phyloP scores from a whole-genome alignment of 2,329 filamentous ascomycete genomes.

The Colletotrichum lindemuthianum region DNA sequence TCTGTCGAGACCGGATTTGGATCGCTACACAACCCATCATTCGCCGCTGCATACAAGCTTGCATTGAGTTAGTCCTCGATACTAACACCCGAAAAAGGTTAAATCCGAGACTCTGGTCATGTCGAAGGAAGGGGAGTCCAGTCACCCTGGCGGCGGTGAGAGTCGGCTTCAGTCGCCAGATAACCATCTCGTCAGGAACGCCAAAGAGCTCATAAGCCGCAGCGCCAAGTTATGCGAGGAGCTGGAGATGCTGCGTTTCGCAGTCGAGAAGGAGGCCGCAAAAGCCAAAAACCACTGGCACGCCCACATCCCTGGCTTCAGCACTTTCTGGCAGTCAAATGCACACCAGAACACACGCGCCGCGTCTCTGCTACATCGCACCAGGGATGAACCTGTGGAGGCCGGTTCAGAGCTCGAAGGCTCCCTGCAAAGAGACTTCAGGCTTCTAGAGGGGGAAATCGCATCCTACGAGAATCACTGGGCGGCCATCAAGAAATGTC shows the following conservation, averaged over 20 bases:
- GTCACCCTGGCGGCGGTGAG: too few relatives aligned
- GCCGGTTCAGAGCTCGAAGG: conserved; percentile 17
- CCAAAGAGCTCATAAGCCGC: conserved; percentile 12
- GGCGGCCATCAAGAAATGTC: conserved; percentile 27
- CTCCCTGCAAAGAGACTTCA: conserved; percentile 11
- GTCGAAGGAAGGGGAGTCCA: too few relatives aligned
- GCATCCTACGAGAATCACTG: conserved; percentile 28
- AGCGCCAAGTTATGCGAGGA: conserved; percentile 15
- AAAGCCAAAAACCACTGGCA: conserved; percentile 31
- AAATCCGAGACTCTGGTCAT: too few relatives aligned
- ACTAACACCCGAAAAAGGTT: too few relatives aligned
- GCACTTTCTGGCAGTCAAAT: conserved; percentile 27
- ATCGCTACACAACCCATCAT: too few relatives aligned
- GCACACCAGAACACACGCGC: conserved; percentile 13
- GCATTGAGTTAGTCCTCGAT: too few relatives aligned
- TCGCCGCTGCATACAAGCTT: too few relatives aligned
- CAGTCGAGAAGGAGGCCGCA: conserved; percentile 3
- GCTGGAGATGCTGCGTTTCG: conserved; percentile 9
- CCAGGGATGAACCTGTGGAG: background rate
- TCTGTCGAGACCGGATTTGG: too few relatives aligned
- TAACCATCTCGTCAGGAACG: background rate
- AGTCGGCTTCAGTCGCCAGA: background rate
- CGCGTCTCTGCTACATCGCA: conserved; percentile 16
- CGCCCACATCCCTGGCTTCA: conserved; percentile 28
- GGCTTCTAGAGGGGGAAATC: conserved; percentile 23